A percentile compares a stretch with the other conserved stretches of the same genome.
Conservation (phyloP, 306 rosid species). For the Lathyrus oleraceus region DNA sequence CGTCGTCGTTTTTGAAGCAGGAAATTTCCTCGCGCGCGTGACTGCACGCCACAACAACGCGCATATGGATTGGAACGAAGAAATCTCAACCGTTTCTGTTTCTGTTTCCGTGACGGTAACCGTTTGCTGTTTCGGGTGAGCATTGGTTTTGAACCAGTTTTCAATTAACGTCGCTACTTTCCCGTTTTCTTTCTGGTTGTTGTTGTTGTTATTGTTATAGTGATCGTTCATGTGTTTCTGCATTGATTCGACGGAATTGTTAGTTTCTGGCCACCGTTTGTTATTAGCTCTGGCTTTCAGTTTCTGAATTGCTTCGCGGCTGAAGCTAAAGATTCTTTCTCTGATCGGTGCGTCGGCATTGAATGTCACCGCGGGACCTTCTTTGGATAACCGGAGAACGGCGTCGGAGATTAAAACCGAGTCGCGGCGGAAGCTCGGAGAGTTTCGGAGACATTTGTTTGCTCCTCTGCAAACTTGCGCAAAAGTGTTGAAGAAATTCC, state of each 20-base stretch:
- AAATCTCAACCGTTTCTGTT: conserved; percentile 48
- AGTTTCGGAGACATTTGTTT: conserved; percentile 30
- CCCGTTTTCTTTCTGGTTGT: conserved; percentile 20
- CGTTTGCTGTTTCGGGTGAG: conserved; percentile 21
- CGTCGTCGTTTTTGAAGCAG: conserved; percentile 56
- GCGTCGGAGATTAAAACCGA: conserved; percentile 54
- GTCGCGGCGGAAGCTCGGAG: conserved; percentile 65
- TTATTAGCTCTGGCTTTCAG: conserved; percentile 59
- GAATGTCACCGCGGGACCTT: conserved; percentile 77
- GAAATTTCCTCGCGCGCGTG: conserved; percentile 79
- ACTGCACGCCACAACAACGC: conserved; percentile 80
- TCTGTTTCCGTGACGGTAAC: not conserved
- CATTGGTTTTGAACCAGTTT: conserved; percentile 45
- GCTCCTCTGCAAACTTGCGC: conserved; percentile 55
- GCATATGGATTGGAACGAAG: conserved; percentile 82
- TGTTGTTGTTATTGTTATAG: not conserved
- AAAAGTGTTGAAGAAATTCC: conserved; percentile 95
- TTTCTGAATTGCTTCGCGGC: conserved; percentile 57
- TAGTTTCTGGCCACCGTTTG: conserved; percentile 8
- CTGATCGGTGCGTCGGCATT: conserved; percentile 51
- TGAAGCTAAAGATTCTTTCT: conserved; percentile 80
- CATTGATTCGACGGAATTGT: conserved; percentile 45
- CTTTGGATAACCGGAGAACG: conserved; percentile 62
- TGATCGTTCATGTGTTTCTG: conserved; percentile 59
- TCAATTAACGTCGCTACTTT: conserved; percentile 44